Percentiles rank a stretch among this genome's conserved stretches.
Evolutionary conservation across 306 rosid species (phyloP).

Genomic region (Lotus japonicus): DNA sequence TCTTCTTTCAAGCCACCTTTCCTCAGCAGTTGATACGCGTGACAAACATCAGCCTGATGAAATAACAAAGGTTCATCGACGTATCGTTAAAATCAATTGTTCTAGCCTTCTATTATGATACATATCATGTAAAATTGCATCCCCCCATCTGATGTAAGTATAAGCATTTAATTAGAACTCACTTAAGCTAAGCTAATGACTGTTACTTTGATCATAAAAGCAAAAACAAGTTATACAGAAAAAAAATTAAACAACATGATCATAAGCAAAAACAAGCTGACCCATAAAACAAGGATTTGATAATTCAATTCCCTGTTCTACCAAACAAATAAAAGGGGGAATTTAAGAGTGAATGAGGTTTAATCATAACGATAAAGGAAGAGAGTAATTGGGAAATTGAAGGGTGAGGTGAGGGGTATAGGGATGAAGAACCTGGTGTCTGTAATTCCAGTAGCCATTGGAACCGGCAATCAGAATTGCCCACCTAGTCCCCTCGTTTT

Average conservation of each 20-base stretch:
- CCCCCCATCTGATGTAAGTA: not conserved
- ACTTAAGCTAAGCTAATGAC: too few relatives aligned
- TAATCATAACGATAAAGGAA: too few relatives aligned
- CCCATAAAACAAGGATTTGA: not conserved
- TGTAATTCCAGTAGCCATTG: constrained; percentile 93
- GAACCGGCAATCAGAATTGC: constrained; percentile 93
- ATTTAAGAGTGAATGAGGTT: not conserved
- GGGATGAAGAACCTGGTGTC: constrained; percentile 58
- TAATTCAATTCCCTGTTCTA: not conserved
- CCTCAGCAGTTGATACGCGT: constrained; percentile 89
- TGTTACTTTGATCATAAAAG: too few relatives aligned
- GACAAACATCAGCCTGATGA: constrained; percentile 80
- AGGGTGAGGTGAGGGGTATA: not conserved
- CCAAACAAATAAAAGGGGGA: not conserved
- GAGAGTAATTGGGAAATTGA: not conserved
- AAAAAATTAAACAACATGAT: too few relatives aligned
- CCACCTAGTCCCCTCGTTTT: constrained; percentile 60
- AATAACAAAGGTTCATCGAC: not conserved
- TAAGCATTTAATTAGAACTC: too few relatives aligned
- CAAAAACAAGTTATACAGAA: too few relatives aligned
- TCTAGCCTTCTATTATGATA: not conserved
- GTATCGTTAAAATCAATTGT: not conserved
- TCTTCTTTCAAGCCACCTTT: constrained; percentile 88
- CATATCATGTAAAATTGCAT: not conserved
- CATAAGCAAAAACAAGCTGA: not conserved